These are phyloP conservation scores for Firmiana major DNA, from an alignment of 345 rosid genomes.

Conservation along the genomic window DNA sequence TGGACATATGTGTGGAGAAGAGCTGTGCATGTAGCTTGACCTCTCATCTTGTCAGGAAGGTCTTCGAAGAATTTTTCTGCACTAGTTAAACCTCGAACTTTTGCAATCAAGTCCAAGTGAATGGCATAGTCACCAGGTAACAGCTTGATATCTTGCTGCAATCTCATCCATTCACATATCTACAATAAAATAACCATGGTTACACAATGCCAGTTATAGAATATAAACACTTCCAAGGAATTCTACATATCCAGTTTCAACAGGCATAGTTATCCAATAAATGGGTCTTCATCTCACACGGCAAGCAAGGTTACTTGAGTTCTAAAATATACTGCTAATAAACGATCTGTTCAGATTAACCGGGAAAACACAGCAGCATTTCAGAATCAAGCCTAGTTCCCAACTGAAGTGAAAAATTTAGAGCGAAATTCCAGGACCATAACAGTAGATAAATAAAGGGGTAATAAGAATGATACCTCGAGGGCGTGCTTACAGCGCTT, in stretches of 20 bases:
- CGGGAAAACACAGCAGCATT: not conserved
- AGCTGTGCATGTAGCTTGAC: conserved; percentile 57
- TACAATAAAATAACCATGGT: conserved; percentile 23
- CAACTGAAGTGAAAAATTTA: not conserved
- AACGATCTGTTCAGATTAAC: not conserved
- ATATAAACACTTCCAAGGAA: not conserved
- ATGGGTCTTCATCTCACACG: not conserved
- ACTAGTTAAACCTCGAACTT: conserved; percentile 70
- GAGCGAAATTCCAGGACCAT: not conserved
- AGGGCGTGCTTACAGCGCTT: conserved; percentile 88
- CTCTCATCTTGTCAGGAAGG: conserved; percentile 68
- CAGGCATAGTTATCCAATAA: not conserved
- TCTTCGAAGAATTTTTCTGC: conserved; percentile 94
- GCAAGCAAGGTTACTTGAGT: not conserved
- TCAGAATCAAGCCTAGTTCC: not conserved
- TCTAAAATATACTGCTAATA: not conserved
- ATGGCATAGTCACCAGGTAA: conserved; percentile 86
- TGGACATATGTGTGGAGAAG: conserved; percentile 81
- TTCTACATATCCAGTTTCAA: not conserved
- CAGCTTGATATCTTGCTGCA: conserved; percentile 64
- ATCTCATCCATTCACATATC: conserved; percentile 95
- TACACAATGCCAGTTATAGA: not conserved
- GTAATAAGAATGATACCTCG: conserved; percentile 41
- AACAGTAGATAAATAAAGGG: not conserved
- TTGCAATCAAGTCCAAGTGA: conserved; percentile 80